Base-by-base conservation (phyloP, 345 rosid genomes). In the Passiflora organensis region DNA sequence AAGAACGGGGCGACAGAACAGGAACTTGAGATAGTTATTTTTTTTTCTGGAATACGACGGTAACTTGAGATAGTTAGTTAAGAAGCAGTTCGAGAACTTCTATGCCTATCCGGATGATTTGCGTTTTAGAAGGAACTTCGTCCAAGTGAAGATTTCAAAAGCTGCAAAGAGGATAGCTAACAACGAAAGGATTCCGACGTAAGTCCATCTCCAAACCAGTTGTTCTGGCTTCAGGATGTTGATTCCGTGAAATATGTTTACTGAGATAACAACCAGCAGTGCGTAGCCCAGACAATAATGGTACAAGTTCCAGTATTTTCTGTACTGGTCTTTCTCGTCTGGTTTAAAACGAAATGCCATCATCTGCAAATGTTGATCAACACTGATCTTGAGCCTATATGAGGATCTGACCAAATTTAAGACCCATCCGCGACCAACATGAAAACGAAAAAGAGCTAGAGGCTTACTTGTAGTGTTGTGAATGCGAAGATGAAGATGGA, bases 261-360 rank as follows among this genome's bases (percentile, higher is more conserved):
- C 50, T 10, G 70, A 50, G 53, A 79, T 73, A 51, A 73, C 65
- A 6, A 54, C 71, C 13, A 74, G 60, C 65, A 82, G 28, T 16
- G 69, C 45, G 47, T 72, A 82, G 8, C 88, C 88, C 23, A 75
- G 55, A 45, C 70, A 66, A 69, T 77, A 82, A 49, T 82, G 88
- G 55, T 82, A 82, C 45, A 82, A 65, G 58, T 77, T 69, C 88
- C 88, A 82, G 49, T 70, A 70, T 60, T 71, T 77, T 14, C 79
- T 68, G 32, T 72, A 75, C 23, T 72, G 72, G 2, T 79, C 82
- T 1, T 0, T 48, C 0, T 1, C 2, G 2, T 13, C 45, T 0
- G 88, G 82, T 39, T 25, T 77, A 10, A 72, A 69, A 0, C 65
- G 57, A 25, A 82, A 50, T 0, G 88, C 84, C 13, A 71, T 15